phyloP scores from a whole-genome alignment of 1,284 basidiomycete genomes.

The Fomes fomentarius region DNA sequence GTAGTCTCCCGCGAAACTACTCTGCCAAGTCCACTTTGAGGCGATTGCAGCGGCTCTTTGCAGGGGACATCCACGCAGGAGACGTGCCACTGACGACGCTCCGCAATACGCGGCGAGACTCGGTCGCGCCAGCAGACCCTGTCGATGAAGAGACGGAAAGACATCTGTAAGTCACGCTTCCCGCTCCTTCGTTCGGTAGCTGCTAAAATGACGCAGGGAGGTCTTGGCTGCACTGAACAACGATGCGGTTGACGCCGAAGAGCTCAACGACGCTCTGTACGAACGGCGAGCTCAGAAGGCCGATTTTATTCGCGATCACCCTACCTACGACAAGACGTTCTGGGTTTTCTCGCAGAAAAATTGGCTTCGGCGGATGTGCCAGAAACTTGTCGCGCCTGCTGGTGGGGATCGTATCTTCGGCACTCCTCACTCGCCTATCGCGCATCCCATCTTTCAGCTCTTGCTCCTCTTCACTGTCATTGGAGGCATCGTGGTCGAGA shows the following conservation, averaged over 20 bases:
- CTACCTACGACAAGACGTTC: constrained; percentile 89
- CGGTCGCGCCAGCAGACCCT: constrained; percentile 41
- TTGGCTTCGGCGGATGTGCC: constrained; percentile 76
- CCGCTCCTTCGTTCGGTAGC: neutral
- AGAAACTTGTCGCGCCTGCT: constrained; percentile 83
- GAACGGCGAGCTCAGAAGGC: constrained; percentile 84
- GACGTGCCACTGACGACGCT: constrained; percentile 68
- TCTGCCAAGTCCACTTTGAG: constrained; percentile 62
- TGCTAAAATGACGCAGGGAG: constrained; percentile 48
- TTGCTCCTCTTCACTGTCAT: constrained; percentile 80
- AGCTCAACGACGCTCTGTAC: constrained; percentile 62
- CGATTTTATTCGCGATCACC: constrained; percentile 89
- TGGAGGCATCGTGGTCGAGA: constrained; percentile 84
- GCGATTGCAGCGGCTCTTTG: constrained; percentile 67
- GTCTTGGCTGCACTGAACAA: constrained; percentile 65
- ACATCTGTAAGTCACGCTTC: constrained; percentile 58
- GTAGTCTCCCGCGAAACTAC: constrained; percentile 46
- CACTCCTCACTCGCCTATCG: constrained; percentile 63
- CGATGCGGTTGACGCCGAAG: constrained; percentile 50
- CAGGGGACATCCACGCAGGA: constrained; percentile 58
- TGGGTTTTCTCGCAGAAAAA: constrained; percentile 91
- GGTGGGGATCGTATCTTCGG: constrained; percentile 88
- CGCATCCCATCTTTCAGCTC: constrained; percentile 77
- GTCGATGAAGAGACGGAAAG: constrained; percentile 70
- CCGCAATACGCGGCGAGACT: constrained; percentile 47